Conservation (phyloP, 441 rosid genomes). For the Populus hybrid region DNA sequence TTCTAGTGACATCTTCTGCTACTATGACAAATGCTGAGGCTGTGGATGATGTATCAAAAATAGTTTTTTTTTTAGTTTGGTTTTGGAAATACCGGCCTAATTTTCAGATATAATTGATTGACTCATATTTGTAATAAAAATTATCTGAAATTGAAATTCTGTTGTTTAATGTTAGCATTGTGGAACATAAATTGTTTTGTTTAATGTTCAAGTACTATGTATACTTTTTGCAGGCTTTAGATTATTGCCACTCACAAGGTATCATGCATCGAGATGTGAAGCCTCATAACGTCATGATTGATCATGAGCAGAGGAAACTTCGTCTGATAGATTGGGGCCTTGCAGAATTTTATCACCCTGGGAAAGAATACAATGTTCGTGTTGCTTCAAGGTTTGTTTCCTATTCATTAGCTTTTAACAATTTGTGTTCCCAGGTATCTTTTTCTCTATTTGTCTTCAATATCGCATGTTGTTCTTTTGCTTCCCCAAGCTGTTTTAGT, state of each 20-base stretch:
- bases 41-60: neutral
- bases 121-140: no score
- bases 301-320: conserved; percentile 91
- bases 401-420: neutral
- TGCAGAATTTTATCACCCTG: conserved; percentile 98
- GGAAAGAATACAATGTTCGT: conserved; percentile 93
- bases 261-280: conserved; percentile 99
- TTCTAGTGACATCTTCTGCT: neutral
- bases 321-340: conserved; percentile 98
- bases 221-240: conserved; percentile 66
- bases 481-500: neutral
- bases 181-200: neutral
- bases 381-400: conserved; percentile 83
- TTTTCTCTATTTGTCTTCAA: neutral
- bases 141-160: neutral
- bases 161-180: neutral
- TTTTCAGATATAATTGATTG: neutral
- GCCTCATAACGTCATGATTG: conserved; percentile 99
- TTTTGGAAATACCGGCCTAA: neutral
- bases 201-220: neutral
- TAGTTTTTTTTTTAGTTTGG: neutral
- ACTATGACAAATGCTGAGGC: neutral
- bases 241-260: conserved; percentile 95
- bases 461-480: neutral
- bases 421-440: neutral